Evolutionary conservation across 257 asterid species (phyloP).

Genomic region (Anisodus acutangulus): DNA sequence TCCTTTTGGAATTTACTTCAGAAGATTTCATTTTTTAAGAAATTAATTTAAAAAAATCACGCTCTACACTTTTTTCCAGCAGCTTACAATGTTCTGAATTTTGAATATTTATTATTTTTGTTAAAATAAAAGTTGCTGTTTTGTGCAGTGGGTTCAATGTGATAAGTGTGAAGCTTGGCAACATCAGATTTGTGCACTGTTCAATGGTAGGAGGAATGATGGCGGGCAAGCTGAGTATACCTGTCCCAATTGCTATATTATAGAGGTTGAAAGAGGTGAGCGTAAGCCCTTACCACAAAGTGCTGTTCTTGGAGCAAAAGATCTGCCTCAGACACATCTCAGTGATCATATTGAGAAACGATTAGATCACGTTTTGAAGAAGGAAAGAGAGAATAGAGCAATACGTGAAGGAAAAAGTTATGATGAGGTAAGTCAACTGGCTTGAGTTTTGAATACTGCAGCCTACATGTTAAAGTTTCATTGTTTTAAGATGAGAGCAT

Average conservation of each 20-base stretch:
- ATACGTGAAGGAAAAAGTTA: constrained; percentile 71
- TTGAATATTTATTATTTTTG: constrained; percentile 18
- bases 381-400: constrained; percentile 89
- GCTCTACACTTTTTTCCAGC: neutral
- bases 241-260: constrained; percentile 92
- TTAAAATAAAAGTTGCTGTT: constrained; percentile 31
- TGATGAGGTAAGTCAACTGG: constrained; percentile 72
- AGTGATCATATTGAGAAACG: constrained; percentile 95
- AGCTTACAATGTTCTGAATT: constrained; percentile 6
- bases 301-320: constrained; percentile 99
- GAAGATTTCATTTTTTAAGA: constrained; percentile 13
- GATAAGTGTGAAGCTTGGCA: constrained; percentile 99
- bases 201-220: constrained; percentile 97
- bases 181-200: constrained; percentile 97
- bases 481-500: neutral
- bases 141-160: constrained; percentile 98
- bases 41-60: neutral
- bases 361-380: constrained; percentile 65
- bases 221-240: constrained; percentile 99
- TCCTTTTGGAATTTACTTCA: neutral
- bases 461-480: neutral
- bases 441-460: neutral
- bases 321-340: constrained; percentile 86
- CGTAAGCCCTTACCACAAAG: constrained; percentile 84
- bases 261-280: constrained; percentile 94